Evolutionary conservation across 352 stramenopile species (phyloP).

Genomic region (Globisporangium paddicum): DNA sequence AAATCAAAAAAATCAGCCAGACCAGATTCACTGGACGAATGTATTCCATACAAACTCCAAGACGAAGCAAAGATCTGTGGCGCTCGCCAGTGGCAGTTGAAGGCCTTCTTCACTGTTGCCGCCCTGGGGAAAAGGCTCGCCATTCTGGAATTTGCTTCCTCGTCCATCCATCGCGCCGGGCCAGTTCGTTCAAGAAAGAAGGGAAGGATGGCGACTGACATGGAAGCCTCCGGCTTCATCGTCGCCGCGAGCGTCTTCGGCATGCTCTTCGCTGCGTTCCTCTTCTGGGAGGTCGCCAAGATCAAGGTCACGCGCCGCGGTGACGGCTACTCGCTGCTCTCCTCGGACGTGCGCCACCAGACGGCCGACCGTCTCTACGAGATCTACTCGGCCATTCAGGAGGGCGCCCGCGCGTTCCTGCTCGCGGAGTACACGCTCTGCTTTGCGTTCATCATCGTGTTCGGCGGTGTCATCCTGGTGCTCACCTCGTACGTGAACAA

Average conservation of each 20-base stretch:
- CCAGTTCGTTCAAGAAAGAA: constrained; percentile 12
- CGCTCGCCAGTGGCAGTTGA: constrained; percentile 14
- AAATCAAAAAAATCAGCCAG: constrained; percentile 15
- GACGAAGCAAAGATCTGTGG: constrained; percentile 15
- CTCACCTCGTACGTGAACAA: constrained; percentile 91
- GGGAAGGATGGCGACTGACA: constrained; percentile 42
- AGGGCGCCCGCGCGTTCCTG: constrained; percentile 98
- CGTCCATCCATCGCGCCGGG: constrained; percentile 8
- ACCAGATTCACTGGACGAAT: constrained; percentile 11
- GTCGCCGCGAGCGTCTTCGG: constrained; percentile 64
- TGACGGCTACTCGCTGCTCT: constrained; percentile 76
- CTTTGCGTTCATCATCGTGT: constrained; percentile 94
- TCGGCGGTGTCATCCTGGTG: constrained; percentile 84
- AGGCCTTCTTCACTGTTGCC: too few species aligned
- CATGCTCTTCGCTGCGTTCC: constrained; percentile 75
- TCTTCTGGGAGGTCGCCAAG: constrained; percentile 89
- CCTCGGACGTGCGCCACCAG: constrained; percentile 70
- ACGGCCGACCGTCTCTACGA: constrained; percentile 84
- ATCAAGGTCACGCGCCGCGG: constrained; percentile 83
- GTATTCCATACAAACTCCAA: constrained; percentile 22
- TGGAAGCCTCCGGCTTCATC: constrained; percentile 65
- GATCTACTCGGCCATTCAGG: constrained; percentile 96
- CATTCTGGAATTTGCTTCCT: constrained; percentile 73
- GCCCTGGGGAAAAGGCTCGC: background rate
- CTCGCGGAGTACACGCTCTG: constrained; percentile 98